Evolutionary conservation across 441 rosid genomes (phyloP).

Genomic region (Kokia cookei): DNA sequence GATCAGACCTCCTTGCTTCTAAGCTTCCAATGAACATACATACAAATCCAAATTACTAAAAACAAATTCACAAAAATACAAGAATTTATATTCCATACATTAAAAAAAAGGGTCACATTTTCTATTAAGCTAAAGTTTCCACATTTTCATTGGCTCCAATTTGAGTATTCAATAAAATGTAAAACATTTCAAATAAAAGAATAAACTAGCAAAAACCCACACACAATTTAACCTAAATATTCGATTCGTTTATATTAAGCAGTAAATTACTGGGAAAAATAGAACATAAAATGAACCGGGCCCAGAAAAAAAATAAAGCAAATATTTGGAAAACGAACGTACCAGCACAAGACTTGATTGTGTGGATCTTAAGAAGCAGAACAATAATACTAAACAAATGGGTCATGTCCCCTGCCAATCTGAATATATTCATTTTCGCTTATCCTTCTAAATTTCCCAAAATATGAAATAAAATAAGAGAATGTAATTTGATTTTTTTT

Average conservation of each 20-base stretch:
- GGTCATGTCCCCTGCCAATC: constrained; percentile 79
- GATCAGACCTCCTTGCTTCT: neutral
- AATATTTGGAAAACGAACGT: neutral
- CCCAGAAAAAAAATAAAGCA: neutral
- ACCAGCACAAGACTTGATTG: constrained; percentile 81
- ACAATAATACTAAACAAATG: constrained; percentile 70
- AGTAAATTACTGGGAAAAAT: neutral
- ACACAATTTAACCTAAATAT: neutral
- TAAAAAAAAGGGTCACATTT: too few species aligned
- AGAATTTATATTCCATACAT: neutral
- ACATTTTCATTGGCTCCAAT: neutral
- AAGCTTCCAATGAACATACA: neutral
- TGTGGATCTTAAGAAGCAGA: constrained; percentile 77
- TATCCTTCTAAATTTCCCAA: neutral
- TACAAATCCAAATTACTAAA: neutral
- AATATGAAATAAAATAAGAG: neutral
- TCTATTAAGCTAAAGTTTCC: neutral
- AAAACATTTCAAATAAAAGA: neutral
- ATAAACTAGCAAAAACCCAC: neutral
- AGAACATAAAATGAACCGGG: neutral
- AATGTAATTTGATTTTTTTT: neutral
- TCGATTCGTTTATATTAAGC: neutral
- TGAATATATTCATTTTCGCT: constrained; percentile 56
- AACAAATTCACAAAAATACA: neutral
- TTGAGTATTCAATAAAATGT: neutral